These are phyloP conservation scores for Boletus subparvulus DNA, from an alignment of 768 basidiomycete species.

Conservation along the genomic window DNA sequence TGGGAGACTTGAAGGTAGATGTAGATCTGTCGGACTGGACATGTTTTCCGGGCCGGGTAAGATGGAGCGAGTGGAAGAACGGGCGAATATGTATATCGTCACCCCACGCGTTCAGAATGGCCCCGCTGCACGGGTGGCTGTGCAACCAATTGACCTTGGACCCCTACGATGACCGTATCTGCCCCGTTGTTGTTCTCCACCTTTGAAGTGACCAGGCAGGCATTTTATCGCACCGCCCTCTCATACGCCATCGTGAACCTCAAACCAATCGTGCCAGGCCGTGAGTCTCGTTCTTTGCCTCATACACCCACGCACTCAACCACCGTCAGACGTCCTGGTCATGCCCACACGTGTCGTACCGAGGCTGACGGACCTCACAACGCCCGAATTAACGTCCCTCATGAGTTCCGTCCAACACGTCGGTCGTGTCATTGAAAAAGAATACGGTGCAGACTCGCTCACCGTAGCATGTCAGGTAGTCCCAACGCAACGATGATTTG, in stretches of 20 bases:
- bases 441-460: conserved; percentile 77
- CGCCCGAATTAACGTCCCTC: conserved; percentile 73
- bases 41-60: conserved; percentile 29
- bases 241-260: conserved; percentile 91
- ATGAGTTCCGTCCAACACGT: conserved; percentile 80
- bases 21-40: conserved; percentile 69
- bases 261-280: conserved; percentile 91
- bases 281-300: conserved; percentile 51
- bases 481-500: not conserved
- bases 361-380: conserved; percentile 54
- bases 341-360: conserved; percentile 55
- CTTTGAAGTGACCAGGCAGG: conserved; percentile 75
- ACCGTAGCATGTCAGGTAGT: conserved; percentile 88
- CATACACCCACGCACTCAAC: not conserved
- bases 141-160: conserved; percentile 2
- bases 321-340: conserved; percentile 57
- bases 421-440: conserved; percentile 76
- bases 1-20: conserved; percentile 74
- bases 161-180: conserved; percentile 9
- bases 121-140: conserved; percentile 18
- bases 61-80: not conserved
- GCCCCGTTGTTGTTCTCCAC: conserved; percentile 65
- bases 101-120: not conserved
- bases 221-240: conserved; percentile 65
- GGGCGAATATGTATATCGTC: conserved; percentile 7